Evolutionary conservation across 2,329 filamentous ascomycete species (phyloP).

Genomic region (Fusarium mexicanum): DNA sequence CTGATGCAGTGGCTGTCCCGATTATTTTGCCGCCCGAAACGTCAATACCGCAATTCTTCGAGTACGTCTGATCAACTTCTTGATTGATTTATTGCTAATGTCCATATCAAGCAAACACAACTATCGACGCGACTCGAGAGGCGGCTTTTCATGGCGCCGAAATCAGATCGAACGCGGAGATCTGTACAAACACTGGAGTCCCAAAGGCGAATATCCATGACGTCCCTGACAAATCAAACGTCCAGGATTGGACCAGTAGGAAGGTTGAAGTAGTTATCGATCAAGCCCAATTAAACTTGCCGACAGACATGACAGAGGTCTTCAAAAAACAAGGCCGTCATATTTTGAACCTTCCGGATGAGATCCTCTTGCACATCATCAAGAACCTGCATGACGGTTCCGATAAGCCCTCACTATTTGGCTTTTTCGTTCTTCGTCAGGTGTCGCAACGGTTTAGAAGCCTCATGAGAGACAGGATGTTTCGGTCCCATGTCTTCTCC

Average conservation of each 20-base stretch:
- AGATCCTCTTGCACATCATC: not conserved
- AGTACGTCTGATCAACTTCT: not conserved
- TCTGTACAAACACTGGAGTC: not conserved
- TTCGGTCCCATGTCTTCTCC: not conserved
- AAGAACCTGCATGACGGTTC: not conserved
- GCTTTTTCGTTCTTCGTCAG: not conserved
- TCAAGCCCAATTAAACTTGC: accelerated
- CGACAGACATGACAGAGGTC: not conserved
- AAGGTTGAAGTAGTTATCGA: not conserved
- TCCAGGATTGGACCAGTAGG: not conserved
- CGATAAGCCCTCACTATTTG: not conserved
- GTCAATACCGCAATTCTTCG: not conserved
- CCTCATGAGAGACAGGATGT: not conserved
- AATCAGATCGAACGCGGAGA: not conserved
- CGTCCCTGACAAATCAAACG: not conserved
- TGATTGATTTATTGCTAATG: not conserved
- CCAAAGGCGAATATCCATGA: accelerated
- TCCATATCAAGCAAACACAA: not conserved
- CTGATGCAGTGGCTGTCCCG: not conserved
- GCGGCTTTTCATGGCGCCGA: not conserved
- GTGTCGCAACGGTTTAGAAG: not conserved
- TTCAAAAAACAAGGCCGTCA: not conserved
- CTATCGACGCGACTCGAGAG: not conserved
- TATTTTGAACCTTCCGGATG: not conserved
- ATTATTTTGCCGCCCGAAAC: not conserved